These are phyloP conservation scores for Exophiala bonariae DNA, from an alignment of 2,329 filamentous ascomycete genomes.

Conservation along the genomic window DNA sequence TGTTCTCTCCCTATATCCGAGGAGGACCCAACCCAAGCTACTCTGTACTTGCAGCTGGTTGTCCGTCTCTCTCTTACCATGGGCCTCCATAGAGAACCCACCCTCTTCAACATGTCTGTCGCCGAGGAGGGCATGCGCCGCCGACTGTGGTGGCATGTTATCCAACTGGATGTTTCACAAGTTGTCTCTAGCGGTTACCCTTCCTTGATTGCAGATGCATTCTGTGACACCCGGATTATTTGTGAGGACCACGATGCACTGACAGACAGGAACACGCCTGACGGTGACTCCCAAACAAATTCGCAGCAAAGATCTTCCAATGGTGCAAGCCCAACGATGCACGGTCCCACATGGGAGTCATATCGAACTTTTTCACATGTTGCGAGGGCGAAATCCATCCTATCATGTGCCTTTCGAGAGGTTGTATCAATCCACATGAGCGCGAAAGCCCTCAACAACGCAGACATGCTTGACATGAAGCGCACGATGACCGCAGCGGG, in stretches of 20 bases:
- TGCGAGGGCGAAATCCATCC: constrained; percentile 45
- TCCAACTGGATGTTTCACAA: constrained; percentile 57
- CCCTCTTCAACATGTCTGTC: constrained; percentile 49
- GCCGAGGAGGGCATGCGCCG: constrained; percentile 41
- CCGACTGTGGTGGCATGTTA: constrained; percentile 39
- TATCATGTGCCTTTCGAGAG: constrained; percentile 43
- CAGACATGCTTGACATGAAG: constrained; percentile 46
- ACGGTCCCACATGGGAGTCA: constrained; percentile 33
- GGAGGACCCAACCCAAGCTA: constrained; percentile 50
- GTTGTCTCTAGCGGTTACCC: constrained; percentile 51
- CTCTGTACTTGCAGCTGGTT: constrained; percentile 48
- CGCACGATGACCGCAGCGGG: constrained; percentile 43
- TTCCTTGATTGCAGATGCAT: constrained; percentile 48
- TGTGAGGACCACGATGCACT: constrained; percentile 50
- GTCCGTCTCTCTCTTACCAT: constrained; percentile 39
- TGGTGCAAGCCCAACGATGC: constrained; percentile 30
- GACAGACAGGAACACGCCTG: constrained; percentile 40
- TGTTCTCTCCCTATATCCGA: constrained; percentile 49
- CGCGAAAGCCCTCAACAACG: constrained; percentile 42
- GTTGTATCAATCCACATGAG: constrained; percentile 47
- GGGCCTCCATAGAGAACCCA: constrained; percentile 45
- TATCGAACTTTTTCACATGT: constrained; percentile 44
- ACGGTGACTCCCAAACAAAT: constrained; percentile 30
- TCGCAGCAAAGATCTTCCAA: not conserved
- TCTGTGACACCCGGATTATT: constrained; percentile 48